A percentile compares a stretch with the other conserved stretches of the same genome.
Conservation (phyloP, 1,284 basidiomycete species). For the Sanghuangporus sanghuang region DNA sequence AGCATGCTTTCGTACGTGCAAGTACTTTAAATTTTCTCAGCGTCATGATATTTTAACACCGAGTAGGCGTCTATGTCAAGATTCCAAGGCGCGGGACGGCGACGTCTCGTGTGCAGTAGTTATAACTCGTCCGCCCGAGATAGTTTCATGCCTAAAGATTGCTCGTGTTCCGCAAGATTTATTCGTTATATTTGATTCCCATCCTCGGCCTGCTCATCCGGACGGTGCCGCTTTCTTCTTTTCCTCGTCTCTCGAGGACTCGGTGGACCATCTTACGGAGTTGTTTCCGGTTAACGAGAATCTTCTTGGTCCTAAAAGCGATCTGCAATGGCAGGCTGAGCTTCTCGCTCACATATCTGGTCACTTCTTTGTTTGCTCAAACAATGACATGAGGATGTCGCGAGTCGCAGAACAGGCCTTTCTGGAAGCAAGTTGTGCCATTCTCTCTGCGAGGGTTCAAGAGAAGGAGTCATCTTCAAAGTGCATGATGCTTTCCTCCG, state of each 20-base stretch:
- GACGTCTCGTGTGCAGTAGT: constrained; percentile 34
- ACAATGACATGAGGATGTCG: constrained; percentile 20
- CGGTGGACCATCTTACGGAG: constrained; percentile 40
- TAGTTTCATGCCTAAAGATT: constrained; percentile 51
- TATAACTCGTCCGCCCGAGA: constrained; percentile 67
- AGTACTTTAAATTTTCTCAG: neutral
- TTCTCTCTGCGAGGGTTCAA: constrained; percentile 38
- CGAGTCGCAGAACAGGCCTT: constrained; percentile 29
- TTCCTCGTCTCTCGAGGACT: constrained; percentile 34
- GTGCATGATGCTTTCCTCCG: constrained; percentile 27
- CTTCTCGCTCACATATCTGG: constrained; percentile 54
- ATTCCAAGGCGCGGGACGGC: neutral
- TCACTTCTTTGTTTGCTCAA: constrained; percentile 41
- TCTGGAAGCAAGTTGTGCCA: constrained; percentile 42
- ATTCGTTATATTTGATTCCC: constrained; percentile 61
- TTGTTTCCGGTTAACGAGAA: constrained; percentile 45
- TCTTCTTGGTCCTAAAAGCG: constrained; percentile 24
- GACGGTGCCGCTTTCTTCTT: constrained; percentile 53
- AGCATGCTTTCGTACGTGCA: constrained; percentile 38
- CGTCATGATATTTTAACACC: neutral
- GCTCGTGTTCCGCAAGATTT: constrained; percentile 23
- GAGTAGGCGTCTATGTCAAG: constrained; percentile 28
- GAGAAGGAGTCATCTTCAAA: constrained; percentile 32
- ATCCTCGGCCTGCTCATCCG: constrained; percentile 53
- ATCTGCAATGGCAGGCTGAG: constrained; percentile 56